A percentile compares a stretch with the other conserved stretches of the same genome.
Conservation (phyloP, 441 rosid species). For the Dalechampia spathulata region DNA sequence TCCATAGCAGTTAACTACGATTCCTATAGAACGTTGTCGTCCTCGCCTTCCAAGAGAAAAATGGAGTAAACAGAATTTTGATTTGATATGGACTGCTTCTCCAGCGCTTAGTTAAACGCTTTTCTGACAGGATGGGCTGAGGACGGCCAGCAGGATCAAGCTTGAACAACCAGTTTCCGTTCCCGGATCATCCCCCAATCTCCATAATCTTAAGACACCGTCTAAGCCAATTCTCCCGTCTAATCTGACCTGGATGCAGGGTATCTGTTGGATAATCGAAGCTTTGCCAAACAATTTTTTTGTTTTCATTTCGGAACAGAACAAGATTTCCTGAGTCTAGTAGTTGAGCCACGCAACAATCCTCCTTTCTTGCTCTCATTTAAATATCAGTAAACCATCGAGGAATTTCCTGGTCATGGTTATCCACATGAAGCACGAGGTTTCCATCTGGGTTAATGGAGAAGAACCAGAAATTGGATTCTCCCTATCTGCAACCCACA, state of each 20-base stretch:
- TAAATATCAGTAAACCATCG: conserved; percentile 27
- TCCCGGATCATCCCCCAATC: conserved; percentile 18
- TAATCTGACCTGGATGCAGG: conserved; percentile 9
- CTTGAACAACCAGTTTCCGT: conserved; percentile 9
- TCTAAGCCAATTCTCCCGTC: conserved; percentile 10
- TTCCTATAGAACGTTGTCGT: too few species aligned
- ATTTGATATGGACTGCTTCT: conserved; percentile 15
- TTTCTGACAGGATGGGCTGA: conserved; percentile 9
- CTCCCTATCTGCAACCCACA: conserved; percentile 27
- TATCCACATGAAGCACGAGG: conserved; percentile 10
- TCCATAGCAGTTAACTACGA: too few species aligned
- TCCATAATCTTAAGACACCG: conserved; percentile 19
- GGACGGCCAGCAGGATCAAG: conserved; percentile 11
- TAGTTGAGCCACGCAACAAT: conserved; percentile 8
- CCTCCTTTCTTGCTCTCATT: neutral
- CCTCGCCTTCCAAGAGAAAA: too few species aligned
- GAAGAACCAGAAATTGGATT: conserved; percentile 15
- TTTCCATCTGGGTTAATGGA: conserved; percentile 9
- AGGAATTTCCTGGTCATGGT: neutral
- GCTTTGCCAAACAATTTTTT: conserved; percentile 23
- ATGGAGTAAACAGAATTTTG: too few species aligned
- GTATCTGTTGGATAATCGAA: conserved; percentile 25
- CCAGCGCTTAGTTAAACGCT: neutral
- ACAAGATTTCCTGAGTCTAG: conserved; percentile 27
- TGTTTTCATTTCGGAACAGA: conserved; percentile 1